phyloP scores from a whole-genome alignment of 768 basidiomycete genomes.

The Leccinum uliginosum region DNA sequence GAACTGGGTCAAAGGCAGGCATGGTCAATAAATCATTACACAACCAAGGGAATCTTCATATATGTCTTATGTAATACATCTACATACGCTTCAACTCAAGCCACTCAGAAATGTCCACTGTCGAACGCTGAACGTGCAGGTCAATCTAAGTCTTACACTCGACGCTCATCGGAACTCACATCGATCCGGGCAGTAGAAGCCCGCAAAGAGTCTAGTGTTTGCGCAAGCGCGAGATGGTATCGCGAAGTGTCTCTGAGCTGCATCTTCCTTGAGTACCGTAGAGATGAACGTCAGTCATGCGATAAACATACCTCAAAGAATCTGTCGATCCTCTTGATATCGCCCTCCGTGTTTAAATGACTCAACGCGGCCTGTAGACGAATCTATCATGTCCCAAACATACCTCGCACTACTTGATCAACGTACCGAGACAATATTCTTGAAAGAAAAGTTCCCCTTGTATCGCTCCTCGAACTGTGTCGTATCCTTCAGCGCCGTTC shows the following conservation, averaged over 20 bases:
- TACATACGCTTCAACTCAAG: slow-evolving; percentile 28
- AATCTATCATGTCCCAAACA: slow-evolving; percentile 7
- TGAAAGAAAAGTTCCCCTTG: slow-evolving; percentile 62
- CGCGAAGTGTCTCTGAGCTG: slow-evolving; percentile 68
- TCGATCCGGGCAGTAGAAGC: slow-evolving; percentile 59
- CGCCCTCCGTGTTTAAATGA: slow-evolving; percentile 60
- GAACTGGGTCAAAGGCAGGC: slow-evolving; percentile 75
- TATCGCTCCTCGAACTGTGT: slow-evolving; percentile 61
- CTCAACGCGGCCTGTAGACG: slow-evolving; percentile 33
- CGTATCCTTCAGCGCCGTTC: background rate
- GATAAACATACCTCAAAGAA: slow-evolving; percentile 68
- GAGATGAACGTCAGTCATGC: background rate
- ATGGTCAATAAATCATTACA: slow-evolving; percentile 22
- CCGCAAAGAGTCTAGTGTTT: slow-evolving; percentile 64
- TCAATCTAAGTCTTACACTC: background rate
- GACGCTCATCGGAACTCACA: slow-evolving; percentile 33
- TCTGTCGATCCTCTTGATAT: slow-evolving; percentile 53
- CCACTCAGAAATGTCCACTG: slow-evolving; percentile 54
- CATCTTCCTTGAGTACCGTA: background rate
- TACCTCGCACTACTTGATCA: background rate
- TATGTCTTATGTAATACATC: slow-evolving; percentile 16
- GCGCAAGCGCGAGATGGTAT: slow-evolving; percentile 58
- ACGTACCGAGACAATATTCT: slow-evolving; percentile 49
- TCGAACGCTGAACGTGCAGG: slow-evolving; percentile 45
- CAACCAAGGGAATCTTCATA: background rate